Evolutionary conservation across 352 stramenopile species (phyloP), one percentile per base, ranked within the genome.

Genomic region (Pythium utonaiense): DNA sequence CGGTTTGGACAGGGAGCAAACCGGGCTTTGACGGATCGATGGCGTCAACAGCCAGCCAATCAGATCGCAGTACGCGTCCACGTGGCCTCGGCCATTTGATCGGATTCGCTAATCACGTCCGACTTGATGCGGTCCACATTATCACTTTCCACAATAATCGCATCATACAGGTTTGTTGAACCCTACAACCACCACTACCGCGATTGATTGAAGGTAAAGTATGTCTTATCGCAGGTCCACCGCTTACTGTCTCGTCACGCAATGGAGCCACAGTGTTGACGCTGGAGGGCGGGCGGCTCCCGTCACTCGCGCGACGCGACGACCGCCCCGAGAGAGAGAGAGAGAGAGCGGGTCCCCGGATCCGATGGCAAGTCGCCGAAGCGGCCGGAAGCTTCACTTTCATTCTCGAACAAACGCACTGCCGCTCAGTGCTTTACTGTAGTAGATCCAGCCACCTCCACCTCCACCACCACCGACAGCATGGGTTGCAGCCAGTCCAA

Each of bases 401-500:
- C 42, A 50, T 50, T 50, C 42, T 50, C 42, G 24, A 50, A 31
- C 14, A 8, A 10, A 33, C 42, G 12, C 21, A 14, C 42, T 31
- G 22, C 42, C 42, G 3, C 42, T 19, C 21, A 31, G 42, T 22
- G 42, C 21, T 14, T 31, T 50, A 28, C 21, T 4, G 21, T 30
- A 50, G 1, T 31, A 31, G 21, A 50, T 1, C 42, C 38, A 45
- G 28, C 21, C 22, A 30, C 21, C 21, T 21, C 42, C 8, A 50
- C 7, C 36, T 30, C 6, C 6, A 49, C 41, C n/a, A 50, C 6
- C 28, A 33, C 28, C 28, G 28, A 10, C 16, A 45, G 9, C 16
- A 45, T 50, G 42, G 42, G 42, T n/a, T 50, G 42, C 42, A 50
- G 42, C 24, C 42, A 50, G 42, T 50, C 42, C 42, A 50, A 50